Evolutionary conservation across 139 green algal species (phyloP), one percentile per base, ranked within the genome.

Genomic region (Picochlorum costavermella): DNA sequence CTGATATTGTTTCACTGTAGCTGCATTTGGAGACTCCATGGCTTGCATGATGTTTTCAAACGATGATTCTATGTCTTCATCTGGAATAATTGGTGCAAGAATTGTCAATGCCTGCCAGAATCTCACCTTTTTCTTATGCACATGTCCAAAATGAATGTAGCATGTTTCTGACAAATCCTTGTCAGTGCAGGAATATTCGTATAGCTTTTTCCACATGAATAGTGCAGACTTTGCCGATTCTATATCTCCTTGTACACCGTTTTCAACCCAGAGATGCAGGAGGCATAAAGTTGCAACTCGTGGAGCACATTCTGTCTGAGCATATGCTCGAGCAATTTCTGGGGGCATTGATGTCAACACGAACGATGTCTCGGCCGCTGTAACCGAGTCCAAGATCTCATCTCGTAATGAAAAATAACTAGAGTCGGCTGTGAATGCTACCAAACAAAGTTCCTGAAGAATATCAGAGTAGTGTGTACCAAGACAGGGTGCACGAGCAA

Each of bases 1-100:
- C 20, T 84, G 67, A 49, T 89, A 92, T 72, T 91, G 86, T 80
- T 81, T 81, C 43, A 92, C 76, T 10, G 45, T 77, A 6, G 76
- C 68, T 8, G 77, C 65, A 44, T 87, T 78, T 43, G 73, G 73
- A 9, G 53, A 37, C 4, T 49, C 28, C 46, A 84, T 50, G 33
- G 23, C 31, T 5, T 20, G 12, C 28, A 83, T 49, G 12, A 86
- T 5, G 2, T 6, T 26, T 6, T 55, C 45, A 29, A 88, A 57
- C 4, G 56, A 46, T 25, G 25, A 25, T 4, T 10, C 14, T 37
- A 28, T 50, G 20, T 20, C 28, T 28, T 48, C 3, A 36, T 53
- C 12, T 50, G 28, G 48, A n/a, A 78, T 62, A 8, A 75, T 75
- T 25, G 58, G 64, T 55, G 30, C 67, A 51, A 90, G 76, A 50